These are phyloP conservation scores for Kwoniella heveanensis DNA, from an alignment of 768 basidiomycete genomes.

Conservation along the genomic window DNA sequence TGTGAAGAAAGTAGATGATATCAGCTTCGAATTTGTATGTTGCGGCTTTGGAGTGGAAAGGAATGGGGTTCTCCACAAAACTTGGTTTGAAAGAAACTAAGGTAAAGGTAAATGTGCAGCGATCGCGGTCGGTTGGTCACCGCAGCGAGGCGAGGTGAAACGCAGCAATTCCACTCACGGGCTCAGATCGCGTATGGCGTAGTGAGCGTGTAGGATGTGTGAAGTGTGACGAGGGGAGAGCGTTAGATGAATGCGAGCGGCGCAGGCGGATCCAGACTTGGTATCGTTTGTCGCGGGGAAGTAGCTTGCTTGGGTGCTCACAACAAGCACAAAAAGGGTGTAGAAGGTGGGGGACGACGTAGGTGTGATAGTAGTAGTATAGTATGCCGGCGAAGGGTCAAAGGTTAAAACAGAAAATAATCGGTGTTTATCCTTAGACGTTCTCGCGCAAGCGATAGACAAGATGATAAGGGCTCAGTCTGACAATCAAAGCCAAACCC, in stretches of 20 bases:
- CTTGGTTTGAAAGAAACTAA: neutral
- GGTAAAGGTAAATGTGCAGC: no score
- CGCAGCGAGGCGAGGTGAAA: neutral
- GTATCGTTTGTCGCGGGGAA: no score
- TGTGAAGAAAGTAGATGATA: neutral
- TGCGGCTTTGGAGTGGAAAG: neutral
- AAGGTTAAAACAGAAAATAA: neutral
- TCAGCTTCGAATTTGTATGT: neutral
- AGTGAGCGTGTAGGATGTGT: no score
- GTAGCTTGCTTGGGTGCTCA: no score
- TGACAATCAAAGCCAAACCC: neutral
- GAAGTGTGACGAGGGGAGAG: neutral
- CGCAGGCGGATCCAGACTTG: neutral
- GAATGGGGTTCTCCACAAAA: neutral
- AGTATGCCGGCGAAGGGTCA: neutral
- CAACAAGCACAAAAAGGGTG: slow-evolving; percentile 1
- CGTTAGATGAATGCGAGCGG: neutral
- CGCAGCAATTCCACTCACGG: neutral
- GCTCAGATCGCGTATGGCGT: neutral
- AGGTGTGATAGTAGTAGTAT: neutral
- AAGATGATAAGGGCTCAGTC: neutral
- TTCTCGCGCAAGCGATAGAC: no score
- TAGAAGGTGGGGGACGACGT: neutral
- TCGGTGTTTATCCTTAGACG: neutral
- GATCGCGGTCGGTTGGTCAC: slow-evolving; percentile 1